phyloP scores from a whole-genome alignment of 179 eudicot genomes.

The Carnegiea gigantea region DNA sequence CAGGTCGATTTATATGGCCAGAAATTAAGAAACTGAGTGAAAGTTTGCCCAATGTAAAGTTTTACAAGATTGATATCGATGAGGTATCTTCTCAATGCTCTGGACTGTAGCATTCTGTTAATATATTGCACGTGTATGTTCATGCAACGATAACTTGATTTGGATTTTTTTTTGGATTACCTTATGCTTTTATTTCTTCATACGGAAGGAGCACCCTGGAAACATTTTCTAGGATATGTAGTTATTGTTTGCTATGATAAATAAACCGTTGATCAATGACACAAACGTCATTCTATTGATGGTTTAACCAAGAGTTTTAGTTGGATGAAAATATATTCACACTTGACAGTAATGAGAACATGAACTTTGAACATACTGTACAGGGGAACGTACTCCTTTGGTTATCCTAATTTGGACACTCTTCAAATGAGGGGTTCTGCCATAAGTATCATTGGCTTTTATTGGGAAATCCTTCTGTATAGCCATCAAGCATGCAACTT shows the following conservation, averaged over 20 bases:
- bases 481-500: background rate
- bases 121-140: background rate
- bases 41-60: conserved; percentile 60
- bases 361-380: background rate
- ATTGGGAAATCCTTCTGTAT: background rate
- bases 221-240: background rate
- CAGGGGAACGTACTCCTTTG: background rate
- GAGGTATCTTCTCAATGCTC: conserved; percentile 41
- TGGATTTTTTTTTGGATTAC: background rate
- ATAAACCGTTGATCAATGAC: background rate
- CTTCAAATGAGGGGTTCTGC: background rate
- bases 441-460: background rate
- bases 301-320: background rate
- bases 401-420: background rate
- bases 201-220: background rate
- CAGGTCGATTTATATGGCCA: conserved; percentile 84
- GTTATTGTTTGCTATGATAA: background rate
- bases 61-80: conserved; percentile 87
- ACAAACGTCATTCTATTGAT: background rate
- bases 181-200: background rate
- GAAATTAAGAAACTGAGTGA: conserved; percentile 59
- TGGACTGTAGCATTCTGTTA: background rate
- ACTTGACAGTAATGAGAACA: background rate
- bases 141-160: background rate
- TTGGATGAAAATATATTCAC: background rate